Evolutionary conservation across 768 basidiomycete genomes (phyloP).

Genomic region (Serpula lacrymans): DNA sequence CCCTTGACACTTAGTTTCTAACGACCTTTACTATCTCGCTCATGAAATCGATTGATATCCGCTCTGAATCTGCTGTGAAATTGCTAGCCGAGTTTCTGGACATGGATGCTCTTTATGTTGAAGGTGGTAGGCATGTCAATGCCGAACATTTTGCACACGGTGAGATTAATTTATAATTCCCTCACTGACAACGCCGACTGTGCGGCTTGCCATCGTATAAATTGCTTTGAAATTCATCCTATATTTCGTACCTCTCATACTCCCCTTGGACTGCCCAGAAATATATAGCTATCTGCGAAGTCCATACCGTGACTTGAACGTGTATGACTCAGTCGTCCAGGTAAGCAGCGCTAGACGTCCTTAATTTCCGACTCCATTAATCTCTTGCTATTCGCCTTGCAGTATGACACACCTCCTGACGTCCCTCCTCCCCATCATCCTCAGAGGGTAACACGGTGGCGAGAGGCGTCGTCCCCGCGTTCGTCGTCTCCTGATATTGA

Average conservation of each 20-base stretch:
- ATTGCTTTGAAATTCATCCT: slow-evolving; percentile 3
- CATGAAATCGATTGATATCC: slow-evolving; percentile 91
- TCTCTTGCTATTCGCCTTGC: slow-evolving; percentile 10
- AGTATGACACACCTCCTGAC: slow-evolving; percentile 60
- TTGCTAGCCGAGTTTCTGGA: slow-evolving; percentile 87
- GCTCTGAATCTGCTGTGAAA: slow-evolving; percentile 83
- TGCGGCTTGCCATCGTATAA: background rate
- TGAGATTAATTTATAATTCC: slow-evolving; percentile 31
- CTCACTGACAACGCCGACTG: slow-evolving; percentile 1
- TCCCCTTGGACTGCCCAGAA: too few species aligned
- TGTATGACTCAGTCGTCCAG: slow-evolving; percentile 82
- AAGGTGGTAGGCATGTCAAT: slow-evolving; percentile 58
- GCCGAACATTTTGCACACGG: slow-evolving; percentile 96
- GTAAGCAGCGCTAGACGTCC: slow-evolving; percentile 35
- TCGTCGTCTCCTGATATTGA: slow-evolving; percentile 17
- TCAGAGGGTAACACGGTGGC: slow-evolving; percentile 26
- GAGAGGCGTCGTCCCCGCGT: slow-evolving; percentile 22
- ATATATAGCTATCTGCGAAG: slow-evolving; percentile 87
- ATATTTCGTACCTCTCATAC: background rate
- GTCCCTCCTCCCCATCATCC: slow-evolving; percentile 32
- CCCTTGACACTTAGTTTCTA: slow-evolving; percentile 59
- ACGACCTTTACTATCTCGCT: slow-evolving; percentile 85
- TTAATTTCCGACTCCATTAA: background rate
- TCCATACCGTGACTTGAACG: slow-evolving; percentile 78
- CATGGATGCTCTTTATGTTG: slow-evolving; percentile 55